phyloP scores from a whole-genome alignment of 352 stramenopile species.

The Phytophthora europaea region DNA sequence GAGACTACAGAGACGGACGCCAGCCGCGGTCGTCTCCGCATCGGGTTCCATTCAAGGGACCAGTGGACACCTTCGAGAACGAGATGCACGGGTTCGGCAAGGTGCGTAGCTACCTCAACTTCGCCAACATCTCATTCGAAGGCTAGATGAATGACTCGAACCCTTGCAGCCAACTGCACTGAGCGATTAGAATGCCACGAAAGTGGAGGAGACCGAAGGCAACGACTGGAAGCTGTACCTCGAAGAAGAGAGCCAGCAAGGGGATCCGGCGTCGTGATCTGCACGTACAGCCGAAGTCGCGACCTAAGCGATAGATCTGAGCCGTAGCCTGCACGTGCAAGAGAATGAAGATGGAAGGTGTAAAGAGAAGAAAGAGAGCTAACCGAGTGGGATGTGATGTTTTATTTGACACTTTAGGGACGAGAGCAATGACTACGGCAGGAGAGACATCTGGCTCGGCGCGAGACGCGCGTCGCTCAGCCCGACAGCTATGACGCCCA shows the following conservation, averaged over 20 bases:
- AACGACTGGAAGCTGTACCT: conserved; percentile 56
- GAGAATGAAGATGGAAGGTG: too few relatives aligned
- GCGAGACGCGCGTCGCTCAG: too few relatives aligned
- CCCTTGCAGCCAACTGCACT: conserved; percentile 73
- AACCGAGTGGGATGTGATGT: too few relatives aligned
- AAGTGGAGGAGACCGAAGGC: conserved; percentile 59
- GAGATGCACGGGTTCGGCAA: conserved; percentile 61
- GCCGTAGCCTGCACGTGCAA: too few relatives aligned
- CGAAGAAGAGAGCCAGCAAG: not conserved
- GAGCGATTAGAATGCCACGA: conserved; percentile 55
- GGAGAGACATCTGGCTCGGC: too few relatives aligned
- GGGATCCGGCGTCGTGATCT: too few relatives aligned
- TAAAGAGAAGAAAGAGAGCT: too few relatives aligned
- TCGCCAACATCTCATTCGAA: conserved; percentile 59
- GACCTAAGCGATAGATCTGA: too few relatives aligned
- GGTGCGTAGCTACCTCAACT: conserved; percentile 64
- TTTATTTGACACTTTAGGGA: too few relatives aligned
- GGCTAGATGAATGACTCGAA: conserved; percentile 58
- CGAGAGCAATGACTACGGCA: too few relatives aligned
- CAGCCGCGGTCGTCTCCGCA: conserved; percentile 60
- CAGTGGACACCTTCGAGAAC: conserved; percentile 59
- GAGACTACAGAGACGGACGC: conserved; percentile 47
- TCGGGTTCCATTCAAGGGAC: conserved; percentile 59
- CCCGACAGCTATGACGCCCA: too few relatives aligned
- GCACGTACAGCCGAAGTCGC: too few relatives aligned